Conservation (phyloP, 345 rosid genomes). For the Corchorus capsularis region DNA sequence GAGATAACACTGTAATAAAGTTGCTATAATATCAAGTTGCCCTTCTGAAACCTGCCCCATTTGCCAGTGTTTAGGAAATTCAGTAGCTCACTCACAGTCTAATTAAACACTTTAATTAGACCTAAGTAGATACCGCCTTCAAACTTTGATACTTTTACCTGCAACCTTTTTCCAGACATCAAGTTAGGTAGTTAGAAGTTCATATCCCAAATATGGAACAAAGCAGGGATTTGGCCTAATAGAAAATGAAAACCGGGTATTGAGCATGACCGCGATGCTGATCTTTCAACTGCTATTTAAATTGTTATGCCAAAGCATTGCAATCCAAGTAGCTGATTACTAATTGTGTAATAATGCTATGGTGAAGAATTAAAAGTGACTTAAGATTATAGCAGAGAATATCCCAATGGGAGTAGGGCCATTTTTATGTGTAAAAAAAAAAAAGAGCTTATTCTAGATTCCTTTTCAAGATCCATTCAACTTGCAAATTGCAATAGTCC, state of each 20-base stretch:
- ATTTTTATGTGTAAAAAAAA: background rate
- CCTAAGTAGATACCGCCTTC: background rate
- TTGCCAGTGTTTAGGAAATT: background rate
- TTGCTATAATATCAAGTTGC: background rate
- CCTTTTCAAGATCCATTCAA: background rate
- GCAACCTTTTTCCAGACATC: background rate
- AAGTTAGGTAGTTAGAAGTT: background rate
- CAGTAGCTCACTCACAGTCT: background rate
- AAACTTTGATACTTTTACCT: background rate
- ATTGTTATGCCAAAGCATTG: background rate
- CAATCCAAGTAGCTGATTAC: background rate
- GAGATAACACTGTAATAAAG: background rate
- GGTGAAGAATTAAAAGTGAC: background rate
- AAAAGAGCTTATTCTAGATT: background rate
- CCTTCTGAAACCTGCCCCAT: background rate
- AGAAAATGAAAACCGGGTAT: background rate
- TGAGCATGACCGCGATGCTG: background rate
- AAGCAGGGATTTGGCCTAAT: background rate
- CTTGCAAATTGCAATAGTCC: background rate
- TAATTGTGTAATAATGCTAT: background rate
- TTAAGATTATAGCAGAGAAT: too few species aligned
- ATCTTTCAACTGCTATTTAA: background rate
- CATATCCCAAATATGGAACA: background rate
- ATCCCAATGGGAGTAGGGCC: too few species aligned
- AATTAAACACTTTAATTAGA: background rate